Conservation (phyloP, 2,329 filamentous ascomycete genomes). For the Colletotrichum sp. region DNA sequence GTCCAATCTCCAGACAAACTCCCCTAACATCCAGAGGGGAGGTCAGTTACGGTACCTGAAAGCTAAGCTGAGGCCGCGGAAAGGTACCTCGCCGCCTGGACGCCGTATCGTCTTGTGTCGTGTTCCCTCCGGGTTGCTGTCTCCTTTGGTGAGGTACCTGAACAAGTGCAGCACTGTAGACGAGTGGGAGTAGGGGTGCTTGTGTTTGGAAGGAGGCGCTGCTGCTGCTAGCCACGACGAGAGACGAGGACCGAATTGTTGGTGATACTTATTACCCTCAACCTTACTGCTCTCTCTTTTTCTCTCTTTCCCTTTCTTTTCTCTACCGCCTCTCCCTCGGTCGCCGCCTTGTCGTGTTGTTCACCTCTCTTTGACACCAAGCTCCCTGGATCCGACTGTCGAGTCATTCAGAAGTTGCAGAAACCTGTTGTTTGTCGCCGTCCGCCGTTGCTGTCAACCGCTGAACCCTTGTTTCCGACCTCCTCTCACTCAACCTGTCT, state of each 20-base stretch:
- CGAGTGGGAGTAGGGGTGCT: neutral
- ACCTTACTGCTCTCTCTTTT: neutral
- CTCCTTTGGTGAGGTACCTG: neutral
- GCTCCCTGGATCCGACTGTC: neutral
- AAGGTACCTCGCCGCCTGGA: neutral
- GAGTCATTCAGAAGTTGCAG: constrained; percentile 15
- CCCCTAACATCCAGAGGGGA: neutral
- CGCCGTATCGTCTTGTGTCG: neutral
- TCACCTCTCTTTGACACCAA: neutral
- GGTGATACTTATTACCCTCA: constrained; percentile 9
- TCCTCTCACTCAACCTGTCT: neutral
- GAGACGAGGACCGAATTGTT: neutral
- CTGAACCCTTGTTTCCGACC: neutral
- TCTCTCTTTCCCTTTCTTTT: neutral
- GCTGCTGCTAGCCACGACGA: neutral
- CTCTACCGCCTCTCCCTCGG: constrained; percentile 18
- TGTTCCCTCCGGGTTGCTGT: neutral
- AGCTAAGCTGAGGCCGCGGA: neutral
- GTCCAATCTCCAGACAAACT: constrained; percentile 3
- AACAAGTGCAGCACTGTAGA: neutral
- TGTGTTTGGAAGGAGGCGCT: neutral
- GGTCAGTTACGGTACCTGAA: neutral
- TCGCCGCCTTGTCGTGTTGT: neutral
- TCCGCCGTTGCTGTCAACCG: neutral
- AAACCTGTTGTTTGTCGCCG: neutral